These are phyloP conservation scores for Apiospora hydei DNA, from an alignment of 2,329 filamentous ascomycete genomes.

Conservation along the genomic window DNA sequence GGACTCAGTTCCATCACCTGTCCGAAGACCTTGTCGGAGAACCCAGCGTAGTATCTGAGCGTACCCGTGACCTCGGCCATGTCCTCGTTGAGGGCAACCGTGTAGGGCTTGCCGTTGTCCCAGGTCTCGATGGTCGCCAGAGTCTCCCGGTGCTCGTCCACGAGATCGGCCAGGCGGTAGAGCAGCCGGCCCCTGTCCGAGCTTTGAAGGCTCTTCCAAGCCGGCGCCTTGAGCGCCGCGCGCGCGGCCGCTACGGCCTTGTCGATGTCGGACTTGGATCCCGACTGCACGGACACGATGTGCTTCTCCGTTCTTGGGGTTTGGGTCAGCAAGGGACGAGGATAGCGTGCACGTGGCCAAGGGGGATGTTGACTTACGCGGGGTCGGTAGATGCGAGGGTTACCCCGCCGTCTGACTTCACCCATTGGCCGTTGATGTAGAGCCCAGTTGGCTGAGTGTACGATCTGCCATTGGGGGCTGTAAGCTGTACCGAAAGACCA, in stretches of 20 bases:
- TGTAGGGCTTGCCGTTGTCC: conserved; percentile 86
- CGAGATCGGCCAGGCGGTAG: conserved; percentile 78
- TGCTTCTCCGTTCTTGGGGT: conserved; percentile 70
- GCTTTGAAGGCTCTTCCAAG: conserved; percentile 73
- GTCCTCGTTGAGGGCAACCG: conserved; percentile 74
- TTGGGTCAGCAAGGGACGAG: not conserved
- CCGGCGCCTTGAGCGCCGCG: conserved; percentile 76
- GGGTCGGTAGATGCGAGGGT: conserved; percentile 94
- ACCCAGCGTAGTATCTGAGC: conserved; percentile 88
- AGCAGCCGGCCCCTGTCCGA: conserved; percentile 74
- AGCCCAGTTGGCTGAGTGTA: conserved; percentile 24
- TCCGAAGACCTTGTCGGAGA: conserved; percentile 90
- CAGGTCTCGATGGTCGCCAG: conserved; percentile 85
- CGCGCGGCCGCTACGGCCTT: conserved; percentile 85
- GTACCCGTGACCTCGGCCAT: conserved; percentile 71
- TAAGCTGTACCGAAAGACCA: conserved; percentile 17
- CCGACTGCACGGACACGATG: conserved; percentile 84
- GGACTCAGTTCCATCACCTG: conserved; percentile 82
- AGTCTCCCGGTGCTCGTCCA: conserved; percentile 78
- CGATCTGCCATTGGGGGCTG: conserved; percentile 24
- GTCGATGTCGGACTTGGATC: conserved; percentile 84
- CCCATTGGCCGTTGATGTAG: conserved; percentile 93
- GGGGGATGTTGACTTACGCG: conserved; percentile 39
- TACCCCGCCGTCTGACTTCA: conserved; percentile 83
- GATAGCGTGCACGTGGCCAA: not conserved